Evolutionary conservation across 306 rosid species (phyloP).

Genomic region (Trifolium repens): DNA sequence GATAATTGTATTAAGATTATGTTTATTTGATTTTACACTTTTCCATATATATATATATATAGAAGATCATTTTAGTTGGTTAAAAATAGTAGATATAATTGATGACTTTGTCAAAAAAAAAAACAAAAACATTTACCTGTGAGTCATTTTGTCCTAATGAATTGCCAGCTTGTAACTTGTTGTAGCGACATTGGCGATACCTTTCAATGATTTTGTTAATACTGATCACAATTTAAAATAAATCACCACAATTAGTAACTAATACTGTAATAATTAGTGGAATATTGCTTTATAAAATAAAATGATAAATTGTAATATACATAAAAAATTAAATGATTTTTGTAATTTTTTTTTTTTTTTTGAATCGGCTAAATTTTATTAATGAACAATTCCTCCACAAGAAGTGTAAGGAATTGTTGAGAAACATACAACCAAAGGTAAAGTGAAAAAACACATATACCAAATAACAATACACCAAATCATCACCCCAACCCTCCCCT

Average conservation of each 20-base stretch:
- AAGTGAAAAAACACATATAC: no score
- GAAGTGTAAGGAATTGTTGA: no score
- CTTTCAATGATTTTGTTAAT: conserved; percentile 60
- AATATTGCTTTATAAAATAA: neutral
- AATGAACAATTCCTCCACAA: no score
- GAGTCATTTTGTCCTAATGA: conserved; percentile 49
- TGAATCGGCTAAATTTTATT: no score
- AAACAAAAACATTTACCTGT: conserved; percentile 51
- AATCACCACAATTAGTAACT: neutral
- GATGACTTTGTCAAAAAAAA: neutral
- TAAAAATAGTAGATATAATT: no score
- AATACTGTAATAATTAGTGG: neutral
- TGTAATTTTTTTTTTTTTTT: no score
- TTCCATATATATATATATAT: neutral
- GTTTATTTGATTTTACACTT: neutral
- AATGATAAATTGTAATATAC: neutral
- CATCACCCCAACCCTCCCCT: no score
- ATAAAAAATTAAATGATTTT: no score
- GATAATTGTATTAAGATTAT: neutral
- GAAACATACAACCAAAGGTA: no score
- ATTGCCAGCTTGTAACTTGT: conserved; percentile 41
- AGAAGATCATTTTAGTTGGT: no score
- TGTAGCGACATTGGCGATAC: conserved; percentile 63
- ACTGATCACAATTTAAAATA: conserved; percentile 45
- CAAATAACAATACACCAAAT: no score